A percentile compares a stretch with the other conserved stretches of the same genome.
Evolutionary conservation across 2,329 filamentous ascomycete genomes (phyloP).

Genomic region (Colletotrichum trifolii): DNA sequence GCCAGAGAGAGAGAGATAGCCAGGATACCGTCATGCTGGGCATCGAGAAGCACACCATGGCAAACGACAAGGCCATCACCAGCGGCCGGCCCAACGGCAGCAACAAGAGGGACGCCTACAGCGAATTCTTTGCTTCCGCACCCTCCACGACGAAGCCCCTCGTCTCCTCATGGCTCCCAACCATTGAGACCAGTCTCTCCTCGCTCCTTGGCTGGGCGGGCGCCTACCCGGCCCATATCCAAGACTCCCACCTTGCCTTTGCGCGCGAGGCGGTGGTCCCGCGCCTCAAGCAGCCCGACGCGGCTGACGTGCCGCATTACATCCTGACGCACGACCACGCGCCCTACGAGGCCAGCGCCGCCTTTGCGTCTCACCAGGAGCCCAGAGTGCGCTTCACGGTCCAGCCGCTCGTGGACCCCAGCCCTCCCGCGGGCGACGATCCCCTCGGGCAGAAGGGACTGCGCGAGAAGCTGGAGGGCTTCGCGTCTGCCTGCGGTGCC

Average conservation of each 20-base stretch:
- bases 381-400: conserved; percentile 23
- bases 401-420: conserved; percentile 12
- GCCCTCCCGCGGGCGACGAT: neutral
- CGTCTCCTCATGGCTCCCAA: conserved; percentile 17
- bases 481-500: conserved; percentile 12
- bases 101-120: conserved; percentile 14
- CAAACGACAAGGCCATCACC: neutral
- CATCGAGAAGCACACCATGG: conserved; percentile 3
- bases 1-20: neutral
- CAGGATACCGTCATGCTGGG: neutral
- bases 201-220: conserved; percentile 21
- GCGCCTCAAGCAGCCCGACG: conserved; percentile 16
- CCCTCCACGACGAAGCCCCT: conserved; percentile 1
- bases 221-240: conserved; percentile 11
- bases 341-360: conserved; percentile 24
- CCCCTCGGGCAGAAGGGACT: conserved; percentile 15
- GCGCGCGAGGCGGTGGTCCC: conserved; percentile 15
- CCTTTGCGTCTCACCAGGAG: conserved; percentile 8
- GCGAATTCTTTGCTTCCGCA: conserved; percentile 1
- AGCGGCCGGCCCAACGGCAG: neutral
- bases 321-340: conserved; percentile 18
- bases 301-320: conserved; percentile 13
- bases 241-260: conserved; percentile 22
- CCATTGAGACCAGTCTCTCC: conserved; percentile 4
- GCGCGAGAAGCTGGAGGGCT: conserved; percentile 15